Conservation (phyloP, 2,329 filamentous ascomycete species). For the Rhytidhysteron rufulum region DNA sequence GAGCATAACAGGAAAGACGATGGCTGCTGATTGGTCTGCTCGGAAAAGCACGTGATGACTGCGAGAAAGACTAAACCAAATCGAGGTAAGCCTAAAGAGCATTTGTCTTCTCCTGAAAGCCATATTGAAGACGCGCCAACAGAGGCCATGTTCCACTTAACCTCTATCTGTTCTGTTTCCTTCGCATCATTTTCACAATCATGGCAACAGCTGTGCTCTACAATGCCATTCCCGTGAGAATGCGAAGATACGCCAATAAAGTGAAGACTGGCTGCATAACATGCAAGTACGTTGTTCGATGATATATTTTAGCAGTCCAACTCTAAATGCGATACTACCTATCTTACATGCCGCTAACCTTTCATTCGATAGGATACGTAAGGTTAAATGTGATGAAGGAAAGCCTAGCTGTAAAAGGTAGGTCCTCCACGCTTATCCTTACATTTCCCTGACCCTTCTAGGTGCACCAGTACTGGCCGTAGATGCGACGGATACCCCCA, state of each 20-base stretch:
- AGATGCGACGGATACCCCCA: constrained; percentile 24
- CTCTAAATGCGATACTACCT: background rate
- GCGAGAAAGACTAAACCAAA: too few relatives aligned
- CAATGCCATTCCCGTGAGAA: constrained; percentile 3
- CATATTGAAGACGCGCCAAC: too few relatives aligned
- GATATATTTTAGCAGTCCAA: background rate
- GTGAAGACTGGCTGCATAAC: constrained; percentile 22
- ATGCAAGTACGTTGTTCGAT: constrained; percentile 19
- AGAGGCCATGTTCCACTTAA: too few relatives aligned
- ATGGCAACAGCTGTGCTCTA: constrained; percentile 5
- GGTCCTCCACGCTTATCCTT: background rate
- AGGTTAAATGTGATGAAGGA: constrained; percentile 21
- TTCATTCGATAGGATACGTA: constrained; percentile 13
- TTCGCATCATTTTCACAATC: background rate
- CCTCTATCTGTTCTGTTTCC: background rate
- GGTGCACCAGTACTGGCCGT: constrained; percentile 27
- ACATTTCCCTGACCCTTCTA: constrained; percentile 8
- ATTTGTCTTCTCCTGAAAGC: too few relatives aligned
- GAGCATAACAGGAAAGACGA: too few relatives aligned
- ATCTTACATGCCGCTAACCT: constrained; percentile 6
- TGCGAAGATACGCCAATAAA: constrained; percentile 14
- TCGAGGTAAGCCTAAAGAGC: too few relatives aligned
- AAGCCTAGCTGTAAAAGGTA: constrained; percentile 19
- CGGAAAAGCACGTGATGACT: too few relatives aligned
- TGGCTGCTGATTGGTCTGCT: too few relatives aligned